Evolutionary conservation across 257 asterid species (phyloP), one percentile per base, ranked within the genome.

Genomic region (Agastache rugosa): DNA sequence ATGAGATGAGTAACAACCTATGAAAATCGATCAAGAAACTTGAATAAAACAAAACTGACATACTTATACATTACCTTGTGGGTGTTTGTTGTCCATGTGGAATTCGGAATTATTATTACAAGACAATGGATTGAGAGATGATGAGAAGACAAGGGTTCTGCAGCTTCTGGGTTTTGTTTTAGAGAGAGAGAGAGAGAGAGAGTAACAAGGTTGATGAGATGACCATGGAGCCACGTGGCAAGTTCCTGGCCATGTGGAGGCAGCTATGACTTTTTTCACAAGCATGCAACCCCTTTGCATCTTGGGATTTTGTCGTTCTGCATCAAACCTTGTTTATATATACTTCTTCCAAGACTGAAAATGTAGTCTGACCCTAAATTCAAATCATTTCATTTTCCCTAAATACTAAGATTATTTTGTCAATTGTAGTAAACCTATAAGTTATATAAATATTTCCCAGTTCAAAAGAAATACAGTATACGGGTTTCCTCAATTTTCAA

Each of bases 181-280:
- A 22, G 31, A 4, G 69, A 71, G 42, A 45, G 19, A 1, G 16
- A 6, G 51, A 25, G 23, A 54, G 29, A 62, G 61, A 60, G 63
- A 56, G 48, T 39, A 39, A 39, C 45, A 3, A 25, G 48, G 14
- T 17, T 42, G 54, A 22, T 27, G 67, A 9, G 84, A 53, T 37
- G 19, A 34, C 6, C 63, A 20, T 19, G 48, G 11, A 1, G 22
- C 77, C 72, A 83, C 91, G 96, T 90, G 96, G 88, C 82, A 66
- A 25, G 3, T 61, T 79, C 65, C 27, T 78, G 80, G 61, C 90
- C 91, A 69, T 81, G 77, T 77, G 82, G 70, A 51, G 44, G 67
- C 64, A 50, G 29, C 42, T 16, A 39, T 39, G 25, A 37, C 39
- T 51, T 53, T 70, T 41, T 62, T 45, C 63, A 31, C 14, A 25